phyloP scores from a whole-genome alignment of 78 protist genomes.

The Dictyostelium capitatum region DNA sequence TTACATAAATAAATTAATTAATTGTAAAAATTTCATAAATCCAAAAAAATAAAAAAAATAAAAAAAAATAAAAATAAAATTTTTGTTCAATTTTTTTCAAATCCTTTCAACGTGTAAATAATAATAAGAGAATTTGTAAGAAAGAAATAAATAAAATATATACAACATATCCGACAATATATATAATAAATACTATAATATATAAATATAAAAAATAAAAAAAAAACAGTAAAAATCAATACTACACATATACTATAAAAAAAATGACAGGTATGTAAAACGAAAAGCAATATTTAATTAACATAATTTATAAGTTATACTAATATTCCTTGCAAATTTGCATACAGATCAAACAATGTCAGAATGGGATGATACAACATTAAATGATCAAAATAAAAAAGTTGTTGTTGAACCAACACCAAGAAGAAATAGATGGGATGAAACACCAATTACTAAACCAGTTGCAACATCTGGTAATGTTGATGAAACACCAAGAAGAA shows the following conservation, averaged over 20 bases:
- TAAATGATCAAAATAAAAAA: not conserved
- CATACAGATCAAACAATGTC: conserved; percentile 26
- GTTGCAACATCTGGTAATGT: not conserved
- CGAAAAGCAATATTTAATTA: not conserved
- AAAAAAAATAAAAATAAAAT: not conserved
- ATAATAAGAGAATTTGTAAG: not conserved
- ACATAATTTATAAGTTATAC: not conserved
- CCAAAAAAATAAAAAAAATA: not conserved
- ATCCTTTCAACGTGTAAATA: not conserved
- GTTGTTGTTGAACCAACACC: conserved; percentile 53
- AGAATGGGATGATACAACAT: conserved; percentile 75
- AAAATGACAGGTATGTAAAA: conserved; percentile 3
- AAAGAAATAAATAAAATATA: not conserved
- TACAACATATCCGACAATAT: not conserved
- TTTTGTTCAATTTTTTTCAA: not conserved
- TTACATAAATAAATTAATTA: not conserved
- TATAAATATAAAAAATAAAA: not conserved
- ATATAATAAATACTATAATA: not conserved
- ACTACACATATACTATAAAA: not conserved
- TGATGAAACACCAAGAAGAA: conserved; percentile 76
- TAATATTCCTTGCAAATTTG: not conserved
- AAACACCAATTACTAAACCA: conserved; percentile 71
- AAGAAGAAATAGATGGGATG: conserved; percentile 87
- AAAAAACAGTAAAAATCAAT: not conserved
- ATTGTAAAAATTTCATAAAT: not conserved